Conservation (phyloP, 805 yeast genomes). For the Saccharomycopsis fodiens region DNA sequence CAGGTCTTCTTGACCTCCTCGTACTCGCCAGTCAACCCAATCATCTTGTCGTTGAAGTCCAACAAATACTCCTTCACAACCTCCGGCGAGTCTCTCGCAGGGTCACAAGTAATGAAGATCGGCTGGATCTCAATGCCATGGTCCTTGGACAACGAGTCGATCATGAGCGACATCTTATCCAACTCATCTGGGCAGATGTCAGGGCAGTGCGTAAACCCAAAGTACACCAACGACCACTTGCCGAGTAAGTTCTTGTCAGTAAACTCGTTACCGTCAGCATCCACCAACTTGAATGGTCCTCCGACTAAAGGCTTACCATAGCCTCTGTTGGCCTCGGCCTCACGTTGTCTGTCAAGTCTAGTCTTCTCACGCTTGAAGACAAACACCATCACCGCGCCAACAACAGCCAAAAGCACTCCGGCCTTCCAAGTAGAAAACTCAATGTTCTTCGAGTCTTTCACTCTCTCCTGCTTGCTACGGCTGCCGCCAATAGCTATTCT, state of each 20-base stretch:
- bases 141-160: slow-evolving; percentile 47
- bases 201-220: slow-evolving; percentile 97
- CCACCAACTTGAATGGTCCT: slow-evolving; percentile 73
- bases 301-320: slow-evolving; percentile 91
- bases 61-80: slow-evolving; percentile 72
- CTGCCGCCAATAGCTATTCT: slow-evolving; percentile 71
- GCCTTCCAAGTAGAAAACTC: slow-evolving; percentile 88
- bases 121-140: slow-evolving; percentile 67
- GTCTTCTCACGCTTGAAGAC: slow-evolving; percentile 72
- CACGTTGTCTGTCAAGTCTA: slow-evolving; percentile 63
- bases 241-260: slow-evolving; percentile 73
- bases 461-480: slow-evolving; percentile 25
- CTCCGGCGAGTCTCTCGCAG: slow-evolving; percentile 87
- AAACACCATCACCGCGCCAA: slow-evolving; percentile 66
- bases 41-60: slow-evolving; percentile 84
- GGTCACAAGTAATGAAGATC: slow-evolving; percentile 92
- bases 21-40: slow-evolving; percentile 89
- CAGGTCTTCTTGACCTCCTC: slow-evolving; percentile 79
- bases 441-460: slow-evolving; percentile 38
- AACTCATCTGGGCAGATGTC: slow-evolving; percentile 98
- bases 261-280: slow-evolving; percentile 62
- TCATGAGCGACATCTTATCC: slow-evolving; percentile 74
- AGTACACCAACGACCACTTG: slow-evolving; percentile 78
- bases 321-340: slow-evolving; percentile 80
- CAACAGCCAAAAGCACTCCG: slow-evolving; percentile 51